Evolutionary conservation across 441 rosid genomes (phyloP).

Genomic region (Codiaeum variegatum): DNA sequence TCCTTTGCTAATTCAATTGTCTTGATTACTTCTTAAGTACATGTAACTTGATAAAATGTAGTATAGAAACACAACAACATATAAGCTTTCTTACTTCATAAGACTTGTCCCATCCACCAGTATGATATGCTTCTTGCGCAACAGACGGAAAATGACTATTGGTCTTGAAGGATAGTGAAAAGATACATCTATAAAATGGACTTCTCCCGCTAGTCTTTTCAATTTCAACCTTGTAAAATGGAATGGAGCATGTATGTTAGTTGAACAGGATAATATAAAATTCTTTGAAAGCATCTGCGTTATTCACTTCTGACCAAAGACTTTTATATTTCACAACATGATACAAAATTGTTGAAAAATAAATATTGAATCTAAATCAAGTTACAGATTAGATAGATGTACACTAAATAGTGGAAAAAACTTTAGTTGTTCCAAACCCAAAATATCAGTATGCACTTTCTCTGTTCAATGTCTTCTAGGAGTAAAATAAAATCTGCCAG

Average conservation of each 20-base stretch:
- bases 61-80: background rate
- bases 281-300: background rate
- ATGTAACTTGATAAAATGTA: background rate
- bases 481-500: background rate
- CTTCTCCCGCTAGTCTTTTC: conserved; percentile 55
- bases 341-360: conserved; percentile 2
- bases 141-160: too few species aligned
- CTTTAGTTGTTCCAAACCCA: background rate
- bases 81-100: conserved; percentile 5
- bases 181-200: conserved; percentile 65
- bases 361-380: background rate
- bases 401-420: background rate
- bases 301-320: background rate
- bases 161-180: conserved; percentile 72
- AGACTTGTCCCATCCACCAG: too few species aligned
- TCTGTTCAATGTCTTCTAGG: background rate
- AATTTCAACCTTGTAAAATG: conserved; percentile 49
- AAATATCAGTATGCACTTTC: background rate
- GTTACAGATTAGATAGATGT: background rate
- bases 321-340: conserved; percentile 2
- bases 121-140: too few species aligned
- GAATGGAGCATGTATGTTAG: background rate
- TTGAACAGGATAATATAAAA: background rate
- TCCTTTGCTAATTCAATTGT: background rate
- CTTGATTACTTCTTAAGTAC: background rate